phyloP scores from a whole-genome alignment of 2,329 filamentous ascomycete species.

The Alternaria gaisen region DNA sequence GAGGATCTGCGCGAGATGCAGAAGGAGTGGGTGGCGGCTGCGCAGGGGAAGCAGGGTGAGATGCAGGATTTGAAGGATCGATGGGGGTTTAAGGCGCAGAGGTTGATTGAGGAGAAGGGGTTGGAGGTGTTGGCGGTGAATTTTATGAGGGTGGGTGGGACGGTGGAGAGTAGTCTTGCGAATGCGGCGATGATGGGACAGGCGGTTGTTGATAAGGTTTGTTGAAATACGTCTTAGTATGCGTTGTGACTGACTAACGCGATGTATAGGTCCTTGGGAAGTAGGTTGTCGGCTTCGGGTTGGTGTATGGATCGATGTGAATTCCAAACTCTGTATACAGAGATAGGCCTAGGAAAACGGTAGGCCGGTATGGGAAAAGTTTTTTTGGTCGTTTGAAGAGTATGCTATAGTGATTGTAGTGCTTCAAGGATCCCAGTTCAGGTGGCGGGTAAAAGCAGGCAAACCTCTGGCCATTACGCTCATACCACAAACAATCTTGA shows the following conservation, averaged over 20 bases:
- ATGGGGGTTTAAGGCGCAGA: conserved; percentile 32
- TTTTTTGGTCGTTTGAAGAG: too few species aligned
- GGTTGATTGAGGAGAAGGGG: conserved; percentile 30
- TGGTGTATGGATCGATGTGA: too few species aligned
- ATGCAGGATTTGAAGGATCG: conserved; percentile 36
- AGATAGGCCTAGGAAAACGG: too few species aligned
- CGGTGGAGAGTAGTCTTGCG: conserved; percentile 22
- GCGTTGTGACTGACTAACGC: background rate
- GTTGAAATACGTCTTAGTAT: background rate
- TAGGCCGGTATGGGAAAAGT: too few species aligned
- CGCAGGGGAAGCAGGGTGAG: conserved; percentile 26
- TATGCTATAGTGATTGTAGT: too few species aligned
- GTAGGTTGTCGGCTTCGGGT: conserved; percentile 39
- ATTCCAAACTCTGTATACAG: too few species aligned
- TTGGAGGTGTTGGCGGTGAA: conserved; percentile 28
- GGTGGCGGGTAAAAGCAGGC: too few species aligned
- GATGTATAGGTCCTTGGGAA: conserved; percentile 49
- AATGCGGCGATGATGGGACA: conserved; percentile 29
- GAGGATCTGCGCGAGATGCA: conserved; percentile 31
- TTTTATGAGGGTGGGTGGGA: conserved; percentile 31
- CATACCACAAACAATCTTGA: too few species aligned
- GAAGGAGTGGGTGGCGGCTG: conserved; percentile 24
- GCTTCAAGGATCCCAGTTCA: too few species aligned
- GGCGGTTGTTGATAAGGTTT: conserved; percentile 28
- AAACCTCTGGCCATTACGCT: too few species aligned